Conservation (phyloP, 2,329 filamentous ascomycete species). For the Neophaeococcomyces aloes region DNA sequence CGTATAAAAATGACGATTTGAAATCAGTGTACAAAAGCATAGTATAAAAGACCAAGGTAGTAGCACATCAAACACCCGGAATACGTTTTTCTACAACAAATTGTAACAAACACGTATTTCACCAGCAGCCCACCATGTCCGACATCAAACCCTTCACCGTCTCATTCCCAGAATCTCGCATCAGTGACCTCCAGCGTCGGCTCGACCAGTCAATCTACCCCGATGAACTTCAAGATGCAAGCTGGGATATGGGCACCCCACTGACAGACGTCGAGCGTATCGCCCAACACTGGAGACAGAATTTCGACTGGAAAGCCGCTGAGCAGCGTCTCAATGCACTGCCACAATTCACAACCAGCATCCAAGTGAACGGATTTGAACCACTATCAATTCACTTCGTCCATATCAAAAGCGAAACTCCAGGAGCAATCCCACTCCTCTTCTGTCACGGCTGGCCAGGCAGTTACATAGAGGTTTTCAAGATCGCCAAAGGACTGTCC, state of each 20-base stretch:
- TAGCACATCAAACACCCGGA: no score
- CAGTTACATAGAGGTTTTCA: slow-evolving; percentile 29
- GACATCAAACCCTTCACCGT: slow-evolving; percentile 37
- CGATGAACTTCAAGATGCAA: slow-evolving; percentile 43
- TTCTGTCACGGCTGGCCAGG: slow-evolving; percentile 17
- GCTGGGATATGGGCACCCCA: slow-evolving; percentile 51
- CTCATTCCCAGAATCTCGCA: slow-evolving; percentile 36
- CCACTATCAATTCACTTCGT: slow-evolving; percentile 54
- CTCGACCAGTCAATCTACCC: slow-evolving; percentile 46
- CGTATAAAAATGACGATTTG: no score
- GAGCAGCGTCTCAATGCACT: slow-evolving; percentile 50
- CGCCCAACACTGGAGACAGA: slow-evolving; percentile 25
- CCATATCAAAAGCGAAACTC: slow-evolving; percentile 33
- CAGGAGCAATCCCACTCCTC: slow-evolving; percentile 16
- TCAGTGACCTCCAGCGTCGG: slow-evolving; percentile 47
- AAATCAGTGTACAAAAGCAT: no score
- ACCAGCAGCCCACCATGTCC: no score
- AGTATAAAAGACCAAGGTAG: no score
- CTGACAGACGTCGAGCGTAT: slow-evolving; percentile 51
- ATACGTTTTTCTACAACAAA: no score
- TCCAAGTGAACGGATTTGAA: slow-evolving; percentile 39
- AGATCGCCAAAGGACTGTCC: slow-evolving; percentile 41
- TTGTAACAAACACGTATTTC: no score
- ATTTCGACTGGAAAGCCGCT: slow-evolving; percentile 50
- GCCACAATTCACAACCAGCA: slow-evolving; percentile 44